Evolutionary conservation across 2,329 filamentous ascomycete genomes (phyloP).

Genomic region (Daldinia sp.): DNA sequence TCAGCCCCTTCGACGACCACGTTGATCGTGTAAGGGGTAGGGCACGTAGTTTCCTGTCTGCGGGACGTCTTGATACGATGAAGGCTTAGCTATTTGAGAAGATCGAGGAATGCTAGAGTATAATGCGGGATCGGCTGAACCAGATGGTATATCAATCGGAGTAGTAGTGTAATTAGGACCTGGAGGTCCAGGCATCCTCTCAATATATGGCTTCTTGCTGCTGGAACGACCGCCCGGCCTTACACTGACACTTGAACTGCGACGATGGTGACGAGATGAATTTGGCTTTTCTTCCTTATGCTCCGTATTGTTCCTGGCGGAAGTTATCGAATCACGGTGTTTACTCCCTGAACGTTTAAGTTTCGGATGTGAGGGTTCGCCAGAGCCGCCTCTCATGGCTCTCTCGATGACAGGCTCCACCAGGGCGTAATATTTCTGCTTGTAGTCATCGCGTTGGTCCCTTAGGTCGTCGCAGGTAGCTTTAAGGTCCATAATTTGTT

Average conservation of each 20-base stretch:
- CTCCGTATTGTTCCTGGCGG: slow-evolving; percentile 24
- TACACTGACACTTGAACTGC: slow-evolving; percentile 25
- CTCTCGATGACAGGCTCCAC: slow-evolving; percentile 14
- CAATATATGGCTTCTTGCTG: slow-evolving; percentile 36
- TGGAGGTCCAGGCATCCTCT: slow-evolving; percentile 29
- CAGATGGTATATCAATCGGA: neutral
- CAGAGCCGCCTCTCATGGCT: slow-evolving; percentile 32
- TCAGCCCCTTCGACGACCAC: slow-evolving; percentile 18
- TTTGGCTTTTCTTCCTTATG: slow-evolving; percentile 20
- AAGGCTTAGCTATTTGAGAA: slow-evolving; percentile 7
- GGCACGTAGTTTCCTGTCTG: slow-evolving; percentile 26
- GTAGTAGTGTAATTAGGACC: slow-evolving; percentile 27
- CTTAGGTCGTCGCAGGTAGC: slow-evolving; percentile 6
- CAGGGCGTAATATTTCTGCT: slow-evolving; percentile 12
- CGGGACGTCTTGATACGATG: slow-evolving; percentile 1
- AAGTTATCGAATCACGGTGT: slow-evolving; percentile 20
- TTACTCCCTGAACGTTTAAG: slow-evolving; percentile 30
- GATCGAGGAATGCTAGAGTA: slow-evolving; percentile 24
- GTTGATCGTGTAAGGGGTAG: slow-evolving; percentile 24
- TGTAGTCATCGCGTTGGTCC: slow-evolving; percentile 19
- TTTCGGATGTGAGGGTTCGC: slow-evolving; percentile 23
- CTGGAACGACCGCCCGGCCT: slow-evolving; percentile 17
- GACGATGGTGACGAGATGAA: slow-evolving; percentile 24
- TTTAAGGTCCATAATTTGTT: slow-evolving; percentile 23
- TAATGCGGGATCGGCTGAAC: slow-evolving; percentile 11